Evolutionary conservation across 2,329 filamentous ascomycete species (phyloP).

Genomic region (Albophoma yamanashiensis): DNA sequence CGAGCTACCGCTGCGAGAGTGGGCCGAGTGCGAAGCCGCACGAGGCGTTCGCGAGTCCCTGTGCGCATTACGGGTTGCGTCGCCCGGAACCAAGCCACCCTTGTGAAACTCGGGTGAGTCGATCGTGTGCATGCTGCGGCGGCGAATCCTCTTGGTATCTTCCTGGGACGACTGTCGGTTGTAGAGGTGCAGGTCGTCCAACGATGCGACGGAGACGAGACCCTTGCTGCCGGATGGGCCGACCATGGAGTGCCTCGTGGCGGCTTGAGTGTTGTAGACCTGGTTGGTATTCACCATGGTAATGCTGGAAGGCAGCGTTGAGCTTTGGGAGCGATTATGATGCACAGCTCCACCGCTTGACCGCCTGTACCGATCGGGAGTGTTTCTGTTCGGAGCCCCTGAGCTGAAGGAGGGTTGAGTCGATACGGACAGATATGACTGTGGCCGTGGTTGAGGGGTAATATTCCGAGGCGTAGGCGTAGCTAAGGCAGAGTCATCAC

Average conservation of each 20-base stretch:
- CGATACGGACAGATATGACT: slow-evolving; percentile 28
- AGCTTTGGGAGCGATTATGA: slow-evolving; percentile 26
- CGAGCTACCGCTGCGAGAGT: slow-evolving; percentile 45
- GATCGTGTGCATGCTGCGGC: slow-evolving; percentile 69
- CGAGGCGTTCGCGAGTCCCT: slow-evolving; percentile 30
- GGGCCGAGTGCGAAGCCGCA: slow-evolving; percentile 18
- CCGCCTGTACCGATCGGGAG: slow-evolving; percentile 71
- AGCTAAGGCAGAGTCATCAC: slow-evolving; percentile 41
- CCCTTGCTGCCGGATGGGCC: slow-evolving; percentile 37
- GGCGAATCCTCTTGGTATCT: slow-evolving; percentile 63
- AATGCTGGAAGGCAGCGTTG: slow-evolving; percentile 15
- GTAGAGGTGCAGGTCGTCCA: slow-evolving; percentile 60
- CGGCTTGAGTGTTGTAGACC: slow-evolving; percentile 17
- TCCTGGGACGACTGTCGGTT: slow-evolving; percentile 48
- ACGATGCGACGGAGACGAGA: slow-evolving; percentile 32
- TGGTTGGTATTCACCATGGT: slow-evolving; percentile 17
- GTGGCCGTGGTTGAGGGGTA: slow-evolving; percentile 27
- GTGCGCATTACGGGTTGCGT: slow-evolving; percentile 9
- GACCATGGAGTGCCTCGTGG: slow-evolving; percentile 21
- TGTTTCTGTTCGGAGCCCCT: slow-evolving; percentile 33
- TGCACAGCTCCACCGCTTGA: slow-evolving; percentile 33
- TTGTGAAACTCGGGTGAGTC: slow-evolving; percentile 21
- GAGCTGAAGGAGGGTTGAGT: slow-evolving; percentile 36
- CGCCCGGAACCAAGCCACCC: slow-evolving; percentile 8
- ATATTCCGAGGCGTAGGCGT: slow-evolving; percentile 29